Base-by-base conservation (phyloP, 108 stramenopile genomes). In the Nitzschia inconspicua region DNA sequence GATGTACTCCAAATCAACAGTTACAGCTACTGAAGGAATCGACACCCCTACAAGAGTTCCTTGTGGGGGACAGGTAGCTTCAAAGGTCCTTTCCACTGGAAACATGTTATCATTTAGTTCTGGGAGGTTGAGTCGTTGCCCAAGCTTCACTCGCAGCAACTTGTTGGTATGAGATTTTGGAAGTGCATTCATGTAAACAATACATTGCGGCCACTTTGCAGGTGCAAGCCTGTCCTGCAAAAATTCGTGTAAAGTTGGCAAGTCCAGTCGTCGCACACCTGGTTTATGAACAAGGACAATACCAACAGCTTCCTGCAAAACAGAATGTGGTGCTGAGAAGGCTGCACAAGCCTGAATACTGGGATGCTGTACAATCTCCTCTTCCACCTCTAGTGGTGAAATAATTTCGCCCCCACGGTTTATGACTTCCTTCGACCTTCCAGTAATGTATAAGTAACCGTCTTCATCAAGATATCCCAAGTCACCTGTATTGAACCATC, bases 401-500 rank as follows among this genome's bases (percentile, higher is more conserved):
- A 93, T 82, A 14, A 78, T 84, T 57, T 93, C 91, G 16, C 87
- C 87, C 10, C 91, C 88, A 10, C 92, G 77, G 41, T 89, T 93
- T 62, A 93, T 88, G 18, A 93, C 82, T 59, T 93, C 92, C 56
- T 93, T 93, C 29, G 70, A 80, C 0, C 91, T 60, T 19, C 86
- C 92, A 4, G 82, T 77, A 56, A 93, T 83, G 57, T 66, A 79
- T 5, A 93, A 48, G 54, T 80, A 89, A 39, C 80, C 82, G 19
- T 85, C 82, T 31, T 34, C 68, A 62, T 93, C 88, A 10, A 93
- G 30, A 47, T 73, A 68, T 5, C 92, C 92, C 37, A 82, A 30
- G 55, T 93, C 88, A 18, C 92, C 92, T 4, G 92, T 89, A 43
- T 86, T 76, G 64, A 93, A 87, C 88, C 88, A 89, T 6, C 82